phyloP scores from a whole-genome alignment of 2,329 filamentous ascomycete genomes.

The Leptographium galeiforme region DNA sequence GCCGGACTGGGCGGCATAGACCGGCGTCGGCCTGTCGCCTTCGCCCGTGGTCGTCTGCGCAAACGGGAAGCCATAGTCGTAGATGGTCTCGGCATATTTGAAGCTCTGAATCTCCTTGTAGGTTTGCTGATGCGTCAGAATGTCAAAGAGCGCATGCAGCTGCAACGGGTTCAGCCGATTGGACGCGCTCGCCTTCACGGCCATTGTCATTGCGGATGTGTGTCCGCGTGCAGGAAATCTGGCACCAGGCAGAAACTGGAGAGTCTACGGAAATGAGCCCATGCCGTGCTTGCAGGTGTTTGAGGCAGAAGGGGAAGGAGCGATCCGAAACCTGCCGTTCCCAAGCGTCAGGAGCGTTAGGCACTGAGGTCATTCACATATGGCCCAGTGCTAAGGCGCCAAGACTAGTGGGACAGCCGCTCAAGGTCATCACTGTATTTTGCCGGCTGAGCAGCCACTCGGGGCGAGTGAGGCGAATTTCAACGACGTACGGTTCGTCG shows the following conservation, averaged over 20 bases:
- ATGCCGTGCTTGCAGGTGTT: neutral
- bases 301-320: neutral
- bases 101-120: slow-evolving; percentile 61
- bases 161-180: slow-evolving; percentile 21
- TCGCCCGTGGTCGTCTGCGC: slow-evolving; percentile 7
- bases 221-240: neutral
- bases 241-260: neutral
- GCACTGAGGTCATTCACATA: neutral
- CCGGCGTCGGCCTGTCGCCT: neutral
- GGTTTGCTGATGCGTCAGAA: slow-evolving; percentile 45
- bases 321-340: neutral
- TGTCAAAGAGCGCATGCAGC: slow-evolving; percentile 41
- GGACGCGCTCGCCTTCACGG: neutral
- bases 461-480: too few relatives aligned
- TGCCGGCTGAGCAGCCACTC: neutral
- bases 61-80: slow-evolving; percentile 60
- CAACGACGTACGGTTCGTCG: too few relatives aligned
- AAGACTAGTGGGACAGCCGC: neutral
- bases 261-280: neutral
- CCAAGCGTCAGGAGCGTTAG: too few relatives aligned
- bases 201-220: neutral
- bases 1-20: slow-evolving; percentile 26
- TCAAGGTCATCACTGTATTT: neutral
- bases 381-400: neutral
- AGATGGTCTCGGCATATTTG: slow-evolving; percentile 50